Percentiles rank a stretch among this genome's conserved stretches.
These are phyloP conservation scores for Nannochloris sp. DNA, from an alignment of 139 green algal genomes.

Conservation along the genomic window DNA sequence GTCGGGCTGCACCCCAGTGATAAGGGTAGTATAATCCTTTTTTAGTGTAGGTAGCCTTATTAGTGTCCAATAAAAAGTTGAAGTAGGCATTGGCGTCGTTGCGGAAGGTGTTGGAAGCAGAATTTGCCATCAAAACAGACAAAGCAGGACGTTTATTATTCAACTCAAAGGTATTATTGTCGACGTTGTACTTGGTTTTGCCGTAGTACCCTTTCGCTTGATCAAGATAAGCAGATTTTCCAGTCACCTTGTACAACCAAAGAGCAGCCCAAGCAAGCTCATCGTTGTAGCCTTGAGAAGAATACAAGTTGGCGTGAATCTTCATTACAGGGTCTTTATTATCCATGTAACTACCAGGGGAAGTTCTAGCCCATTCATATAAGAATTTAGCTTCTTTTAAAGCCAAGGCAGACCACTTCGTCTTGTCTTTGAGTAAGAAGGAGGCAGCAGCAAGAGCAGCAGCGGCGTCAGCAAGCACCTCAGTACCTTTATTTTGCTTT, in stretches of 20 bases:
- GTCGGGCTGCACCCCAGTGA: constrained; percentile 17
- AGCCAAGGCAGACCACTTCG: constrained; percentile 1
- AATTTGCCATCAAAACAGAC: background rate
- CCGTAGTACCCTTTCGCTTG: background rate
- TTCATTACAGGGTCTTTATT: background rate
- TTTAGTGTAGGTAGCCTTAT: constrained; percentile 10
- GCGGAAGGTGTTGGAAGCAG: background rate
- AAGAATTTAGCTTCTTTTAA: background rate
- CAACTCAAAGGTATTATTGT: background rate
- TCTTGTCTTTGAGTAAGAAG: background rate
- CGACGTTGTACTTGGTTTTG: background rate
- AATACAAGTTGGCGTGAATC: constrained; percentile 10
- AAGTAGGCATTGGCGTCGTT: background rate
- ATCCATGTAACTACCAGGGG: constrained; percentile 4
- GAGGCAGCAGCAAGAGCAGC: constrained; percentile 13
- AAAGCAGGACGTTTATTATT: background rate
- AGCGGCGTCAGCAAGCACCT: constrained; percentile 9
- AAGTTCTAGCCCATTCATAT: constrained; percentile 11
- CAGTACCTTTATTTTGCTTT: constrained; percentile 1
- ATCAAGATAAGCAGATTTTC: background rate
- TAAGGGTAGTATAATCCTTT: constrained; percentile 23
- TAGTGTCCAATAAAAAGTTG: background rate
- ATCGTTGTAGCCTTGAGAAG: constrained; percentile 15
- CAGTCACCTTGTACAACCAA: constrained; percentile 24
- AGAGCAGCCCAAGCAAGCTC: constrained; percentile 30